Conservation (phyloP, 768 basidiomycete species). For the Podaxis sp. region DNA sequence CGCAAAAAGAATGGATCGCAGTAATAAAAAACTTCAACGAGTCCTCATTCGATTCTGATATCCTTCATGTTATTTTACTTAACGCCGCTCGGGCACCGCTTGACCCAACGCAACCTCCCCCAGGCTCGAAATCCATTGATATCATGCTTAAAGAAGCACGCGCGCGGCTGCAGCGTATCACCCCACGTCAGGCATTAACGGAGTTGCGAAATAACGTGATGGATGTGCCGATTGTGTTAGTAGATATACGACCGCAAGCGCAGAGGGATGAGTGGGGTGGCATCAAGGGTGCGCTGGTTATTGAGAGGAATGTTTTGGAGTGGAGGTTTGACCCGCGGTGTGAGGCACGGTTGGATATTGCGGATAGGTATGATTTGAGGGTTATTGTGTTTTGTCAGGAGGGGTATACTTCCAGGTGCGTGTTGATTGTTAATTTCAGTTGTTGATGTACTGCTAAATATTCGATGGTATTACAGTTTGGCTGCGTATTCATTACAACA, state of each 20-base stretch:
- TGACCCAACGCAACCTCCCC: constrained; percentile 61
- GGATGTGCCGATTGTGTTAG: constrained; percentile 65
- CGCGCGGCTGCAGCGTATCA: constrained; percentile 62
- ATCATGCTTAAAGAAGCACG: constrained; percentile 58
- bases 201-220: constrained; percentile 54
- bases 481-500: constrained; percentile 70
- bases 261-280: constrained; percentile 57
- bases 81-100: constrained; percentile 59
- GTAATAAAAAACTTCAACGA: constrained; percentile 53
- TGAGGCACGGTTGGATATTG: constrained; percentile 57
- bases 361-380: constrained; percentile 71
- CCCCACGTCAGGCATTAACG: constrained; percentile 55
- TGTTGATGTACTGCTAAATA: neutral
- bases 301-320: constrained; percentile 77
- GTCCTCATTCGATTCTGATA: constrained; percentile 58
- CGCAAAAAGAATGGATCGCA: constrained; percentile 36
- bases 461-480: constrained; percentile 37
- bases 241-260: constrained; percentile 70
- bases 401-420: constrained; percentile 57
- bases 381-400: constrained; percentile 77
- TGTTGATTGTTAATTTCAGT: neutral
- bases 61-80: constrained; percentile 68
- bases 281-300: constrained; percentile 66
- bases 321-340: constrained; percentile 78
- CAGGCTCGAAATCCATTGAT: constrained; percentile 59